phyloP scores from a whole-genome alignment of 1,284 basidiomycete species.

The Moniliella sp. region DNA sequence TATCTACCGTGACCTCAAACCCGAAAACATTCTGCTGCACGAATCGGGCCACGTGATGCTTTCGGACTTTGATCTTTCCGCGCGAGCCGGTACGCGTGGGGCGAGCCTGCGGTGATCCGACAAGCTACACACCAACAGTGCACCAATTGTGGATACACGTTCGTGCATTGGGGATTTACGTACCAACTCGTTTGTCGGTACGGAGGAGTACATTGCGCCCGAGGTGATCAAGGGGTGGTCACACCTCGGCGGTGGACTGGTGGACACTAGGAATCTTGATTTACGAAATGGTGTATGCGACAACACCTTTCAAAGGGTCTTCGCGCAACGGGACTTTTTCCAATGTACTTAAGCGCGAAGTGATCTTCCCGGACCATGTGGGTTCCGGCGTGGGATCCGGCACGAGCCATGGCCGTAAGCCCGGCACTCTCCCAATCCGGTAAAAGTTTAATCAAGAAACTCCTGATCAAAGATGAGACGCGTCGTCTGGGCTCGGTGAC shows the following conservation, averaged over 20 bases:
- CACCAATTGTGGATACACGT: slow-evolving; percentile 80
- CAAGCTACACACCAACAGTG: slow-evolving; percentile 67
- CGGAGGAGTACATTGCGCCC: slow-evolving; percentile 96
- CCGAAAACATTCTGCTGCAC: slow-evolving; percentile 97
- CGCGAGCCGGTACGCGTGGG: slow-evolving; percentile 55
- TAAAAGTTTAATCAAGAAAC: slow-evolving; percentile 64
- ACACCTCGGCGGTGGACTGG: slow-evolving; percentile 97
- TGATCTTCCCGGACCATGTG: slow-evolving; percentile 74
- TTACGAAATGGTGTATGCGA: slow-evolving; percentile 99
- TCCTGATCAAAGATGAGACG: slow-evolving; percentile 80
- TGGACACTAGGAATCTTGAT: slow-evolving; percentile 96
- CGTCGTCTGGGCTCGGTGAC: slow-evolving; percentile 69
- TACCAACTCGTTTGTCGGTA: slow-evolving; percentile 95
- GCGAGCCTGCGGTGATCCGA: slow-evolving; percentile 70
- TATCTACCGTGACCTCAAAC: slow-evolving; percentile 96
- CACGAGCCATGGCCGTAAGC: no score
- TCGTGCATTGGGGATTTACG: slow-evolving; percentile 91
- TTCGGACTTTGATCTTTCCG: slow-evolving; percentile 98
- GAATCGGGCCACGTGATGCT: slow-evolving; percentile 99
- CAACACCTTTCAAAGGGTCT: slow-evolving; percentile 90
- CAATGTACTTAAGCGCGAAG: slow-evolving; percentile 72
- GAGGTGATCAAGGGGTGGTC: slow-evolving; percentile 95
- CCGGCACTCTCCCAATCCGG: slow-evolving; percentile 55
- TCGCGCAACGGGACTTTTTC: slow-evolving; percentile 85
- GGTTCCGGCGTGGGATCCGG: no score